Conservation (phyloP, 129 eudicot species). For the Chrysanthemum makinoi region DNA sequence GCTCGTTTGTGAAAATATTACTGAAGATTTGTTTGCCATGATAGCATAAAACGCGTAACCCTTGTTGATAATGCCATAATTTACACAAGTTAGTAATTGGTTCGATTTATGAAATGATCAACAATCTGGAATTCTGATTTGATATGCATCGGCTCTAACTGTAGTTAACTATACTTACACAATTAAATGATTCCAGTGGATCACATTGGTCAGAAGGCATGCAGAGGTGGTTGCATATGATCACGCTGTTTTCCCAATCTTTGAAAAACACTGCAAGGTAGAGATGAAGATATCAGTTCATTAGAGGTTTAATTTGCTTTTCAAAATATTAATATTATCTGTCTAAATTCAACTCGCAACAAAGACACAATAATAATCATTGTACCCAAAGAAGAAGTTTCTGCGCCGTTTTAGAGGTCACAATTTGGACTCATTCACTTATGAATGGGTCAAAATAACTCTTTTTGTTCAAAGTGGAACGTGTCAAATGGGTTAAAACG, state of each 20-base stretch:
- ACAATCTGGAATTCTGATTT: background rate
- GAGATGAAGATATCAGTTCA: constrained; percentile 8
- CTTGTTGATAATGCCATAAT: no score
- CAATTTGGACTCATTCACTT: background rate
- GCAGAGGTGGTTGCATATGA: constrained; percentile 54
- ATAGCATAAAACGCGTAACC: no score
- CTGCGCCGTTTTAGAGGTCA: background rate
- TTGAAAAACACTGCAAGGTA: constrained; percentile 56
- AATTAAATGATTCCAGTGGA: constrained; percentile 45
- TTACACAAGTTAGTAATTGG: no score
- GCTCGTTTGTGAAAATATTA: background rate
- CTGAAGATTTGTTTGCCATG: background rate
- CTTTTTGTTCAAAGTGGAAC: background rate
- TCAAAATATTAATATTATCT: background rate
- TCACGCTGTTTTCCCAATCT: constrained; percentile 38
- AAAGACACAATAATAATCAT: background rate
- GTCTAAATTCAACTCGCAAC: constrained; percentile 1
- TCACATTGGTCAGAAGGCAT: constrained; percentile 50
- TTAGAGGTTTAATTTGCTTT: constrained; percentile 14
- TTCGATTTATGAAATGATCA: no score
- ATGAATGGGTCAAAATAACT: no score
- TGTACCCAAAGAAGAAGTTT: constrained; percentile 11
- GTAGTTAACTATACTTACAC: background rate
- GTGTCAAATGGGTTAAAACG: background rate
- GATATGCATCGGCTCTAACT: background rate